Conservation (phyloP, 2,329 filamentous ascomycete genomes). For the Epichloe brachyelytri region DNA sequence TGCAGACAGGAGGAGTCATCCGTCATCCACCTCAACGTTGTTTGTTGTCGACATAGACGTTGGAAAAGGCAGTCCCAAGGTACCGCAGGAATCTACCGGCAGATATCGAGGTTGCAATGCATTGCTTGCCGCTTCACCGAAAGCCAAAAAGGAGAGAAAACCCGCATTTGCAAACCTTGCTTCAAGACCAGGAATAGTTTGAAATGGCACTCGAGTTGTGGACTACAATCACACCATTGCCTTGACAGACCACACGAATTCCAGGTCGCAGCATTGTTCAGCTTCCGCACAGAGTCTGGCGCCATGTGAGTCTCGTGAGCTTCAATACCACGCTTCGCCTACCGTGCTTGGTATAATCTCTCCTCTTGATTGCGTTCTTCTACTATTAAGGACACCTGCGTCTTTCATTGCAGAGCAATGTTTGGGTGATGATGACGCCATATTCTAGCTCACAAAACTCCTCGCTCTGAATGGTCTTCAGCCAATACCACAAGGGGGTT, state of each 20-base stretch:
- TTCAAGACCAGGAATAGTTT: background rate
- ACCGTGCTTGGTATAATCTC: background rate
- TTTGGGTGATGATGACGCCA: conserved; percentile 3
- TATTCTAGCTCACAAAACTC: background rate
- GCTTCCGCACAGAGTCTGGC: background rate
- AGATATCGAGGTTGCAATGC: too few relatives aligned
- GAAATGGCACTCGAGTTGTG: background rate
- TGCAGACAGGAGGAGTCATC: background rate
- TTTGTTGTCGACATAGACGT: background rate
- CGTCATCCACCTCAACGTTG: background rate
- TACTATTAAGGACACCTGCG: background rate
- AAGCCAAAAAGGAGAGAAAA: background rate
- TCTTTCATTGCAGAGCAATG: background rate
- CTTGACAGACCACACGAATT: background rate
- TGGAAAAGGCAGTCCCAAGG: too few relatives aligned
- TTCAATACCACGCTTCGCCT: background rate
- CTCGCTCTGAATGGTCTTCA: background rate
- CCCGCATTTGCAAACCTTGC: background rate
- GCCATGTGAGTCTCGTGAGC: background rate
- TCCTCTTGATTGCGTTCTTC: too few relatives aligned
- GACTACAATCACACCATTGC: background rate
- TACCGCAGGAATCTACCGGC: too few relatives aligned
- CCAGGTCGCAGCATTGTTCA: background rate
- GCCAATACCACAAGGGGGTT: background rate
- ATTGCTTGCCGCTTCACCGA: too few relatives aligned